Base-by-base conservation (phyloP, 139 green algal genomes). In the Chlamydomonas sp. region DNA sequence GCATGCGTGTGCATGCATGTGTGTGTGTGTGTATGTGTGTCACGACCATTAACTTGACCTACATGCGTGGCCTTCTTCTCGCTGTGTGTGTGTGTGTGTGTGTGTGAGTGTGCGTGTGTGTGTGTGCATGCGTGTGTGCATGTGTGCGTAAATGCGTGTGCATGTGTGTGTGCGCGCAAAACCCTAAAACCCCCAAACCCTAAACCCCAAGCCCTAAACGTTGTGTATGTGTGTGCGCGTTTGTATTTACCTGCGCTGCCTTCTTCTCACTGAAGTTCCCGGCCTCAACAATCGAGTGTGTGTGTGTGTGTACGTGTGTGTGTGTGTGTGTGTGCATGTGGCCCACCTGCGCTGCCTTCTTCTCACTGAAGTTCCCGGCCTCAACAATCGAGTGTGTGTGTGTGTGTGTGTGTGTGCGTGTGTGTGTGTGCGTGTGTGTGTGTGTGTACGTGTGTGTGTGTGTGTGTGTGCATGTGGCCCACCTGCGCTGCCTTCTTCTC, bases 401-500 rank as follows among this genome's bases (percentile, higher is more conserved):
- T 63, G 24, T 28, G 24, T 63, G 54, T 63, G 54, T 28, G 24
- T 63, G 54, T 63, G 54, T 63, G 54, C 30, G 54, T 63, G 30
- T 28, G 54, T 63, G 54, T 63, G 16, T n/a, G 30, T 63, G 16
- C 54, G 30, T 33, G 22, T 6, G 13, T 22, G 13, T 28, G 22
- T 63, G 13, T 24, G 13, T 63, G 54, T 28, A 34, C 13, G 43
- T 16, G 43, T 16, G 13, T 54, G 43, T 16, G 16, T 54, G 43
- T 54, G 43, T n/a, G n/a, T n/a, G n/a, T n/a, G n/a, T n/a, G n/a
- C n/a, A n/a, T n/a, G n/a, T n/a, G n/a, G n/a, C 54, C 89, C 35
- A 93, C 75, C 6, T 73, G 65, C 3, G 73, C 73, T 60, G 77
- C 77, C 70, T 83, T 83, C 73, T 73, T 74, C 39, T 83, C 77